A percentile compares a stretch with the other conserved stretches of the same genome.
Conservation (phyloP, 2,329 filamentous ascomycete genomes). For the Neoscytalidium dimidiatum region DNA sequence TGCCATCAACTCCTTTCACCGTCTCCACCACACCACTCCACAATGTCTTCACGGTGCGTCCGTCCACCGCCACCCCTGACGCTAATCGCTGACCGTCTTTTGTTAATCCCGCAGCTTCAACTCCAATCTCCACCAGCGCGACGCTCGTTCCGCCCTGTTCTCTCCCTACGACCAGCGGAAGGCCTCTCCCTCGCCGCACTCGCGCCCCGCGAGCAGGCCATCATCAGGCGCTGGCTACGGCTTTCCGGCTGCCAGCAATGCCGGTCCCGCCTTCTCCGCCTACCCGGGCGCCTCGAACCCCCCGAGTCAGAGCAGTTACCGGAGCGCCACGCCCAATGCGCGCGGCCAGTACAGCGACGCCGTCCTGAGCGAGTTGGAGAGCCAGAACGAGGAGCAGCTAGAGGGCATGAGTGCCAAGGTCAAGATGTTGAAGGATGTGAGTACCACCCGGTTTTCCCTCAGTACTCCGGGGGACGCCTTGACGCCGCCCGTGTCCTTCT, state of each 20-base stretch:
- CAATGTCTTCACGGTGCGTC: constrained; percentile 17
- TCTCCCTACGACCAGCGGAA: constrained; percentile 38
- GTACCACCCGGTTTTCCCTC: constrained; percentile 35
- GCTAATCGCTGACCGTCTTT: background rate
- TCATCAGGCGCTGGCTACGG: constrained; percentile 19
- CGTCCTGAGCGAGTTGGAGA: constrained; percentile 89
- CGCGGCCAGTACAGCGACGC: constrained; percentile 92
- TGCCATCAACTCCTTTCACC: constrained; percentile 1
- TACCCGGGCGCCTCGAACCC: constrained; percentile 31
- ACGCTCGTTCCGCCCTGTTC: constrained; percentile 42
- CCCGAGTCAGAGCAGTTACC: constrained; percentile 27
- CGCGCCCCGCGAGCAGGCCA: constrained; percentile 22
- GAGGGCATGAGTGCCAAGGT: constrained; percentile 92
- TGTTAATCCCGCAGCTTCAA: constrained; percentile 21
- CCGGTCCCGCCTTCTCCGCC: constrained; percentile 32
- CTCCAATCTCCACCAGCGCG: constrained; percentile 28
- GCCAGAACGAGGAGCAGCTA: constrained; percentile 89
- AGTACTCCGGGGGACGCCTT: no score
- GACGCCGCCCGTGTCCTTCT: no score
- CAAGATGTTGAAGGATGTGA: constrained; percentile 81
- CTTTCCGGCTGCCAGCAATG: background rate
- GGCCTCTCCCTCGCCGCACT: constrained; percentile 37
- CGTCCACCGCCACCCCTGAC: background rate
- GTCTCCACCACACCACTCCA: constrained; percentile 1
- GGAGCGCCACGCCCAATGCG: constrained; percentile 48